Percentiles rank a stretch among this genome's conserved stretches.
Evolutionary conservation across 495 filamentous ascomycete genomes (phyloP).

Genomic region (Aspergillus asperescens): DNA sequence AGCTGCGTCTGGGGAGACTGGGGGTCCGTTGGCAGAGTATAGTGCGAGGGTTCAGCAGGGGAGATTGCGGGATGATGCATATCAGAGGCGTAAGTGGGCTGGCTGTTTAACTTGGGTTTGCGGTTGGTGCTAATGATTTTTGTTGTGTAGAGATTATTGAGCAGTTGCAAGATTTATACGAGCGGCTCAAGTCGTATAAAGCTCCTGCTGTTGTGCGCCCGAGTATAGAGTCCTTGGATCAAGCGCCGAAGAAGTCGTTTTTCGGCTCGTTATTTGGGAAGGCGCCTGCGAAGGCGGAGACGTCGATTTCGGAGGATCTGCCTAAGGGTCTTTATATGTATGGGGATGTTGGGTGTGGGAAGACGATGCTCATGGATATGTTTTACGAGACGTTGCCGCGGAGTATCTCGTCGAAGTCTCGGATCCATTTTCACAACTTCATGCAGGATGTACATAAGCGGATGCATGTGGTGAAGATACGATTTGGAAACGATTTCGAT

Average conservation of each 20-base stretch:
- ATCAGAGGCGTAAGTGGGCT: conserved; percentile 68
- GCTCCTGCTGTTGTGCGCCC: conserved; percentile 72
- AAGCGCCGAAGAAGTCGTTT: conserved; percentile 56
- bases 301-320: conserved; percentile 61
- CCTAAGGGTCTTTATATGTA: conserved; percentile 92
- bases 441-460: conserved; percentile 98
- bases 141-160: conserved; percentile 67
- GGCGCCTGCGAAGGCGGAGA: conserved; percentile 28
- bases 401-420: conserved; percentile 77
- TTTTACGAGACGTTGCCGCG: conserved; percentile 90
- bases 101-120: neutral
- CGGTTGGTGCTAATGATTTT: neutral
- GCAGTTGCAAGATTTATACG: conserved; percentile 80
- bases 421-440: conserved; percentile 98
- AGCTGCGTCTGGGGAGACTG: conserved; percentile 15
- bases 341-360: conserved; percentile 95
- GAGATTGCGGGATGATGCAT: conserved; percentile 74
- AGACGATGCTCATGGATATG: conserved; percentile 99
- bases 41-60: conserved; percentile 68
- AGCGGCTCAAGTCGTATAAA: conserved; percentile 69
- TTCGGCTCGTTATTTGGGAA: conserved; percentile 66
- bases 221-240: conserved; percentile 63
- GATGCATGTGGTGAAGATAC: conserved; percentile 82
- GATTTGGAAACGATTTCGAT: conserved; percentile 85
- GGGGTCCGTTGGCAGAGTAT: conserved; percentile 82